Conservation (phyloP, 1,284 basidiomycete genomes). For the Cutaneotrichosporon curvatum region DNA sequence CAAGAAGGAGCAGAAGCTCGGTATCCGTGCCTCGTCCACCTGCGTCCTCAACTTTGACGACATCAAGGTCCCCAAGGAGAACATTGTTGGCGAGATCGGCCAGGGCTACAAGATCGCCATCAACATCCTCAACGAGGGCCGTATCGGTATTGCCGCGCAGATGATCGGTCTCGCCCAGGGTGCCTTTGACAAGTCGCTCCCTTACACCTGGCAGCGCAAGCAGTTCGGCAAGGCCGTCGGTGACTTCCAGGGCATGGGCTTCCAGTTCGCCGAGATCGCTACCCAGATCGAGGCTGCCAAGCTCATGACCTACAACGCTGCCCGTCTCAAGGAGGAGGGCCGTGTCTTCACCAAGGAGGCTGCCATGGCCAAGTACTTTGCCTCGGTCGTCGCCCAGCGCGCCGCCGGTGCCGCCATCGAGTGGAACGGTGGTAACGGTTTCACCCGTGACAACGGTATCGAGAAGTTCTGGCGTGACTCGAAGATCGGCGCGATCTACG, state of each 20-base stretch:
- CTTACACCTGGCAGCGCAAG: constrained; percentile 80
- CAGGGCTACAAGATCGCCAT: constrained; percentile 98
- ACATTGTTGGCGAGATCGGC: constrained; percentile 76
- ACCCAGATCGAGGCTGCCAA: constrained; percentile 88
- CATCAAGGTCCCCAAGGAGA: constrained; percentile 82
- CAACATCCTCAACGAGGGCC: constrained; percentile 94
- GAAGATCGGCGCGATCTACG: constrained; percentile 92
- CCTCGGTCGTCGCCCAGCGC: constrained; percentile 79
- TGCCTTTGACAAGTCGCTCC: constrained; percentile 85
- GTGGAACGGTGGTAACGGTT: constrained; percentile 93
- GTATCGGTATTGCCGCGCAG: constrained; percentile 95
- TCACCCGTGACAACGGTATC: constrained; percentile 87
- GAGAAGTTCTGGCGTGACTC: constrained; percentile 94
- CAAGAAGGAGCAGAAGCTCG: constrained; percentile 98
- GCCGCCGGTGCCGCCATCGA: constrained; percentile 88
- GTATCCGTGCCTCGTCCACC: constrained; percentile 93
- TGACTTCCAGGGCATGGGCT: constrained; percentile 76
- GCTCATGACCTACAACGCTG: constrained; percentile 92
- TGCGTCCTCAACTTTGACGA: constrained; percentile 96
- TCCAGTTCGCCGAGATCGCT: constrained; percentile 85
- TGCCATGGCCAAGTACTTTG: constrained; percentile 91
- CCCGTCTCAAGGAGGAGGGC: constrained; percentile 80
- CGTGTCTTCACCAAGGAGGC: constrained; percentile 82
- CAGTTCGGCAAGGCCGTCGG: constrained; percentile 93
- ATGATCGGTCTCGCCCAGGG: constrained; percentile 97